These are phyloP conservation scores for Clohesyomyces aquaticus DNA, from an alignment of 495 filamentous ascomycete species.

Conservation along the genomic window DNA sequence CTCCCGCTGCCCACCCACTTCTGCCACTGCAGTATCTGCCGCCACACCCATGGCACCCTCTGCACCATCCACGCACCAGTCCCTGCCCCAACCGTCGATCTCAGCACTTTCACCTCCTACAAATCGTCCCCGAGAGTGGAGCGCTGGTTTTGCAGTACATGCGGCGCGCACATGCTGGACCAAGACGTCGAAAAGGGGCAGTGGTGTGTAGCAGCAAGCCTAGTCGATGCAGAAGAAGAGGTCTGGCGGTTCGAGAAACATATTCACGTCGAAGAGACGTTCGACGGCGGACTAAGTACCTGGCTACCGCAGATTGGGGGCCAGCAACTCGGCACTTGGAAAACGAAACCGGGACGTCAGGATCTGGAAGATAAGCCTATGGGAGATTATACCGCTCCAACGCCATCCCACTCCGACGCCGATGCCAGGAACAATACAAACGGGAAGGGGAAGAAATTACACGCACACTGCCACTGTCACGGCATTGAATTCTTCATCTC, in stretches of 20 bases:
- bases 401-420: not conserved
- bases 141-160: constrained; percentile 67
- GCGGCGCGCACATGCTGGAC: constrained; percentile 61
- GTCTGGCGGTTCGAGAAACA: constrained; percentile 52
- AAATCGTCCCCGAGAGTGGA: constrained; percentile 51
- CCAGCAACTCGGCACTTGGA: constrained; percentile 23
- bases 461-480: constrained; percentile 51
- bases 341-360: not conserved
- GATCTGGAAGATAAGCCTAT: not conserved
- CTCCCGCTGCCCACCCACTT: constrained; percentile 49
- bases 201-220: constrained; percentile 48
- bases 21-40: constrained; percentile 70
- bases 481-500: constrained; percentile 54
- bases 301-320: constrained; percentile 36
- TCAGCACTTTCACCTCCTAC: constrained; percentile 50
- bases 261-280: constrained; percentile 53
- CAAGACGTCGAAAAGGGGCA: constrained; percentile 1
- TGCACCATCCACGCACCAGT: constrained; percentile 54
- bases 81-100: constrained; percentile 41
- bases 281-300: constrained; percentile 61
- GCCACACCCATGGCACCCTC: constrained; percentile 61
- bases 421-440: not conserved
- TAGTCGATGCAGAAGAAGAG: constrained; percentile 43
- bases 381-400: constrained; percentile 9
- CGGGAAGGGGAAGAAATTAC: constrained; percentile 33